These are phyloP conservation scores for Cladobotryum protrusum DNA, from an alignment of 2,329 filamentous ascomycete species.

Conservation along the genomic window DNA sequence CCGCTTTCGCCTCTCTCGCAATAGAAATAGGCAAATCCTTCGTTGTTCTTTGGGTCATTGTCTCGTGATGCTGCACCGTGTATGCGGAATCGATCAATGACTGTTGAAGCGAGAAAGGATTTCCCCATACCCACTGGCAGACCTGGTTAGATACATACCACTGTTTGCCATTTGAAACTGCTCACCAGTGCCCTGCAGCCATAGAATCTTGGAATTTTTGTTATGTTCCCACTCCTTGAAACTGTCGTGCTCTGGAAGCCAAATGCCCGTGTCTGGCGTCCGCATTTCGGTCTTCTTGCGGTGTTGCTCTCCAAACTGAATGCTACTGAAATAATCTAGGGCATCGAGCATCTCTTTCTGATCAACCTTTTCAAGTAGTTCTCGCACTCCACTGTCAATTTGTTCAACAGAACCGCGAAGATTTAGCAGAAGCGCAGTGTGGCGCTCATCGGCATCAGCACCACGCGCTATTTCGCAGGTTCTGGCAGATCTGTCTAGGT, in stretches of 20 bases:
- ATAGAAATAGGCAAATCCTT: conserved; percentile 4
- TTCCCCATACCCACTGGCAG: conserved; percentile 2
- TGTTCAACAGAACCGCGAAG: neutral
- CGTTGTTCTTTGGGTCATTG: neutral
- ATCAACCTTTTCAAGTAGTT: neutral
- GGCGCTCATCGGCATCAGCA: neutral
- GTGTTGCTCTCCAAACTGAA: conserved; percentile 4
- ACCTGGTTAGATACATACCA: neutral
- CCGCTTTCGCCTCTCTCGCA: neutral
- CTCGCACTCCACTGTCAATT: neutral
- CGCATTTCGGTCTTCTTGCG: neutral
- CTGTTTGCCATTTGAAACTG: neutral
- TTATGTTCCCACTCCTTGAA: neutral
- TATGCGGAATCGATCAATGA: neutral
- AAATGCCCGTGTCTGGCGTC: conserved; percentile 1
- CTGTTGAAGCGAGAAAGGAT: neutral
- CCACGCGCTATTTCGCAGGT: neutral
- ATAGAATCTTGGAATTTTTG: neutral
- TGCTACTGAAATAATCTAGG: neutral
- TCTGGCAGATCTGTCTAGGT: neutral
- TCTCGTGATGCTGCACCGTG: neutral
- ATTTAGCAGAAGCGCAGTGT: neutral
- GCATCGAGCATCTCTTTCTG: neutral
- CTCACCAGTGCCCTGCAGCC: conserved; percentile 2
- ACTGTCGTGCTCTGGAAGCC: neutral